These are phyloP conservation scores for Beauveria asiatica DNA, from an alignment of 2,329 filamentous ascomycete species.

Conservation along the genomic window DNA sequence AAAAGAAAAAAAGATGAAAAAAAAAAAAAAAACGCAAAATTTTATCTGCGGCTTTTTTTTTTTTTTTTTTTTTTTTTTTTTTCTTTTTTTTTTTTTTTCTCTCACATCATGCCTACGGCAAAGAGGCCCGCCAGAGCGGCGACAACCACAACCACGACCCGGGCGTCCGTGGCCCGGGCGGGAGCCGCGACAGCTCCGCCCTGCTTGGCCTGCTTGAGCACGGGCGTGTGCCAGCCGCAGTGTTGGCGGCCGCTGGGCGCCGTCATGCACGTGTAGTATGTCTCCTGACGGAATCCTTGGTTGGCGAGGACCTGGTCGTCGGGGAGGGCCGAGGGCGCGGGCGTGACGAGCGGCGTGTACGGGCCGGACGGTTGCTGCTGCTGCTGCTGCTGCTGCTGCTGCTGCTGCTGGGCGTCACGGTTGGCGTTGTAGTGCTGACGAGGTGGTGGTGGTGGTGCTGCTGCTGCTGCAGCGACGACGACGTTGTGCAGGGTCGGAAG, in stretches of 20 bases:
- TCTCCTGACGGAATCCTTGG: conserved; percentile 25
- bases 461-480: background rate
- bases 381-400: background rate
- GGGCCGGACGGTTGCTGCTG: background rate
- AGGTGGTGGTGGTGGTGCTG: background rate
- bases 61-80: too few species aligned
- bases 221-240: conserved; percentile 29
- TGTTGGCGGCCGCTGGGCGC: conserved; percentile 20
- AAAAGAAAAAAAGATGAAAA: background rate
- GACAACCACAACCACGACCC: conserved; percentile 16
- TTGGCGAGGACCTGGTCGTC: conserved; percentile 21
- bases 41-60: too few species aligned
- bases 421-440: background rate
- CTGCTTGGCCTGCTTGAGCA: conserved; percentile 19
- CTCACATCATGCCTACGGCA: conserved; percentile 18
- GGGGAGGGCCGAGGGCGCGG: conserved; percentile 24
- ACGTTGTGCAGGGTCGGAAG: background rate
- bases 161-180: conserved; percentile 14
- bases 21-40: too few species aligned
- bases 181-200: background rate
- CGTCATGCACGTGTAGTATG: conserved; percentile 27
- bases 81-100: background rate
- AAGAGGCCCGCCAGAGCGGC: conserved; percentile 18
- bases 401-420: conserved; percentile 1
- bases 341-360: conserved; percentile 24